phyloP scores from a whole-genome alignment of 148 eudicot species.

The Vaccinium vitisidaea region DNA sequence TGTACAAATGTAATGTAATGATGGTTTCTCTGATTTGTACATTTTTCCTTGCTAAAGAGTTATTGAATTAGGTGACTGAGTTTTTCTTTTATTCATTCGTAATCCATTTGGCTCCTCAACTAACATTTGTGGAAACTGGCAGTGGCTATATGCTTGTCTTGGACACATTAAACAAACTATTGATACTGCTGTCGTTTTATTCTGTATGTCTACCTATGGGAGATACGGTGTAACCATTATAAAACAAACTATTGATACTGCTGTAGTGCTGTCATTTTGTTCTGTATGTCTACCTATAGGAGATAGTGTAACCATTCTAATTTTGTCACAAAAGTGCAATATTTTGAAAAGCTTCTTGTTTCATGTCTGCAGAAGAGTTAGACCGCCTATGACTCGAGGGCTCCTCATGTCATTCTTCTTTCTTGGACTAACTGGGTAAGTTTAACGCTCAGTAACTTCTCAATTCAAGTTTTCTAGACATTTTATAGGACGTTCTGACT shows the following conservation, averaged over 20 bases:
- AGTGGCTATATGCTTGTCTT: neutral
- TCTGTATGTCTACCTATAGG: neutral
- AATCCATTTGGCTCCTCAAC: neutral
- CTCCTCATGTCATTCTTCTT: constrained; percentile 61
- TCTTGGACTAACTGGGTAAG: constrained; percentile 95
- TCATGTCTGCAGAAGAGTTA: constrained; percentile 55
- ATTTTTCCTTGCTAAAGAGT: neutral
- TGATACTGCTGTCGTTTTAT: neutral
- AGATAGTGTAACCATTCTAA: no score
- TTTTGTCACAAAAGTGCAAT: neutral
- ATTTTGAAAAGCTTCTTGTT: constrained; percentile 5
- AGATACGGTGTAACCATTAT: no score
- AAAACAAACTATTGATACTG: no score
- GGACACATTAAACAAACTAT: neutral
- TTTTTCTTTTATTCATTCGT: neutral
- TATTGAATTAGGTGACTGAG: neutral
- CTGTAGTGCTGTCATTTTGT: neutral
- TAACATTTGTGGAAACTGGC: no score
- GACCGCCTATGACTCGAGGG: constrained; percentile 69
- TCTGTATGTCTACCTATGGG: neutral
- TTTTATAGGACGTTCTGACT: neutral
- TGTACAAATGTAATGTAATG: neutral
- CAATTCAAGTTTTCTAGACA: neutral
- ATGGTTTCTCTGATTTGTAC: neutral
- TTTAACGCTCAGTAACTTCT: neutral